Percentiles rank a stretch among this genome's conserved stretches.
phyloP scores from a whole-genome alignment of 164 flowering plant genomes.

The Nymphaea colorata region DNA sequence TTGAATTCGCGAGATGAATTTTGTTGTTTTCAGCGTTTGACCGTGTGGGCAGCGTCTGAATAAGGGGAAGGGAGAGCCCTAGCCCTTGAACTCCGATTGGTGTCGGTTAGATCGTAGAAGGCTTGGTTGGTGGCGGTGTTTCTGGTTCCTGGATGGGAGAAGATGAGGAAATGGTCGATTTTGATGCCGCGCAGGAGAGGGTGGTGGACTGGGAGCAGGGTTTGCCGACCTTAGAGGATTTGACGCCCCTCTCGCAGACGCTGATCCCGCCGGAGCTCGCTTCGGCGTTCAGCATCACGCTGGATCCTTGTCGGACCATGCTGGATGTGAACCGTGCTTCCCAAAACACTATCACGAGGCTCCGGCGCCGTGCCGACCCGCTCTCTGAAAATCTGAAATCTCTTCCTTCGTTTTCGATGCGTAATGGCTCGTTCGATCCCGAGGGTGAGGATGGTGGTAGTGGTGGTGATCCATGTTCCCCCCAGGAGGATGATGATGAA shows the following conservation, averaged over 20 bases:
- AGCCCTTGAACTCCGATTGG: not conserved
- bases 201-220: slow-evolving; percentile 77
- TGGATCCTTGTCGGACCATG: slow-evolving; percentile 38
- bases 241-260: slow-evolving; percentile 58
- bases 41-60: not conserved
- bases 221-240: slow-evolving; percentile 43
- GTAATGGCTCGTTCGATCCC: not conserved
- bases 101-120: too few species aligned
- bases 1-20: not conserved
- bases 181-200: slow-evolving; percentile 27
- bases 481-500: slow-evolving; percentile 28
- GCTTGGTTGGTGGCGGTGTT: not conserved
- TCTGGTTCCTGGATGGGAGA: slow-evolving; percentile 23
- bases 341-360: slow-evolving; percentile 31
- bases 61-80: not conserved
- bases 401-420: slow-evolving; percentile 15
- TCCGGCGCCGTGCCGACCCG: slow-evolving; percentile 22
- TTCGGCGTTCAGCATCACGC: slow-evolving; percentile 66
- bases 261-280: slow-evolving; percentile 64
- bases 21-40: not conserved
- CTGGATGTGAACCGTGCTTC: slow-evolving; percentile 69
- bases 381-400: slow-evolving; percentile 19
- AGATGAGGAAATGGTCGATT: slow-evolving; percentile 29
- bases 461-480: slow-evolving; percentile 6
- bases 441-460: not conserved